Percentiles rank a stretch among this genome's conserved stretches.
Conservation (phyloP, 768 basidiomycete genomes). For the Leucogyrophana mollusca region DNA sequence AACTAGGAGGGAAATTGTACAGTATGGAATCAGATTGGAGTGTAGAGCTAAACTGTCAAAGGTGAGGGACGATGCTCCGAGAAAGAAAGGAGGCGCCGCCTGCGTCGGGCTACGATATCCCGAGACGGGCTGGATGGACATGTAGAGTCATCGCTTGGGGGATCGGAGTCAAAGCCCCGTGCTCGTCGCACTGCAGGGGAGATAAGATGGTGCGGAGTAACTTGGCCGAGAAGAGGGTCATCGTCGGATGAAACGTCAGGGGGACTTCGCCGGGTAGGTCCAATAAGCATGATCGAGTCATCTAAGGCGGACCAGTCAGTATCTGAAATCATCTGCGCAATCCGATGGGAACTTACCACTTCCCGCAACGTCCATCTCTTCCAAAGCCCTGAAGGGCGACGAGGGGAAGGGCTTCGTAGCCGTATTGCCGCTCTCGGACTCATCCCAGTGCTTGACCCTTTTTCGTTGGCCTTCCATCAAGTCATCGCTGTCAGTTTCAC, state of each 20-base stretch:
- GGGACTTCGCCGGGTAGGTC: constrained; percentile 1
- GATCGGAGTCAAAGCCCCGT: constrained; percentile 32
- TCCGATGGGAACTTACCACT: constrained; percentile 25
- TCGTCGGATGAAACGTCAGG: constrained; percentile 59
- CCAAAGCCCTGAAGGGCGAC: constrained; percentile 17
- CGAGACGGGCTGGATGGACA: constrained; percentile 47
- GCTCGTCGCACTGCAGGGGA: constrained; percentile 55
- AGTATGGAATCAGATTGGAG: background rate
- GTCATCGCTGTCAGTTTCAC: constrained; percentile 14
- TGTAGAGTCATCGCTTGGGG: constrained; percentile 46
- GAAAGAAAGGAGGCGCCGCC: constrained; percentile 32
- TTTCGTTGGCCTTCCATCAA: constrained; percentile 13
- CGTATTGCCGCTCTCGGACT: constrained; percentile 1
- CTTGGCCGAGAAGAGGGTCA: constrained; percentile 60
- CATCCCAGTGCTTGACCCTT: constrained; percentile 23
- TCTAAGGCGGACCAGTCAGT: constrained; percentile 28
- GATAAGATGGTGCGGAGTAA: constrained; percentile 66
- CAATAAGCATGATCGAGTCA: constrained; percentile 44
- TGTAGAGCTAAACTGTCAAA: background rate
- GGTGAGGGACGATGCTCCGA: constrained; percentile 1
- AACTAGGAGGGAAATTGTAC: no score
- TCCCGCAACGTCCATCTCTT: constrained; percentile 31
- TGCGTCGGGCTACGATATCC: constrained; percentile 39
- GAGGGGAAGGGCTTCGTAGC: constrained; percentile 3
- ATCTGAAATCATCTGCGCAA: background rate